These are phyloP conservation scores for Curvularia verruculosa DNA, from an alignment of 2,329 filamentous ascomycete species.

Conservation along the genomic window DNA sequence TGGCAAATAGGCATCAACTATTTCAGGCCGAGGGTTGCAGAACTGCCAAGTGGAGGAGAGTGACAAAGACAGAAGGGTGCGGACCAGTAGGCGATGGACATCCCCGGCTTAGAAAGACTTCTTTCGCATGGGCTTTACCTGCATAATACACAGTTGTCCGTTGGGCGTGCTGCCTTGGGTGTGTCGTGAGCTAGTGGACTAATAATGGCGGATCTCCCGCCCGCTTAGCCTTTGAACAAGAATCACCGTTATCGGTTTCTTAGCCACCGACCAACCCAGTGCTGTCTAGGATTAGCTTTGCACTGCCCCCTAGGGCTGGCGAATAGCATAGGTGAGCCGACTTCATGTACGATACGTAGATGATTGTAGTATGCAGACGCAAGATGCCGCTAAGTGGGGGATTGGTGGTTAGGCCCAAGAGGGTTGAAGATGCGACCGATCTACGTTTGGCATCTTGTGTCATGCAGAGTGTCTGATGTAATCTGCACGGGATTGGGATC, in stretches of 20 bases:
- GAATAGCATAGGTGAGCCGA: background rate
- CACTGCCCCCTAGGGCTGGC: background rate
- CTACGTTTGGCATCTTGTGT: slow-evolving; percentile 15
- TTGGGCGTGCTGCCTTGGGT: slow-evolving; percentile 30
- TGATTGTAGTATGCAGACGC: slow-evolving; percentile 1
- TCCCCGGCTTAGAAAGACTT: slow-evolving; percentile 19
- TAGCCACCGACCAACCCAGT: slow-evolving; percentile 13
- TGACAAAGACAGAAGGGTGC: background rate
- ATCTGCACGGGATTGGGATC: background rate
- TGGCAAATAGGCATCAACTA: slow-evolving; percentile 18
- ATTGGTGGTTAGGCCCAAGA: slow-evolving; percentile 7
- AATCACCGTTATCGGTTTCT: slow-evolving; percentile 6
- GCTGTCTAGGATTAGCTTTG: slow-evolving; percentile 19
- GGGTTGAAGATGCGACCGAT: slow-evolving; percentile 17
- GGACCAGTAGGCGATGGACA: slow-evolving; percentile 16
- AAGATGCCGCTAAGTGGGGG: slow-evolving; percentile 5
- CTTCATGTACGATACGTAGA: background rate
- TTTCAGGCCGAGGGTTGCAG: slow-evolving; percentile 10
- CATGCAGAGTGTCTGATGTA: slow-evolving; percentile 6
- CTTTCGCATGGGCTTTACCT: slow-evolving; percentile 18
- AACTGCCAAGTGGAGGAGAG: slow-evolving; percentile 4
- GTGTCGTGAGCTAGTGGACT: slow-evolving; percentile 31
- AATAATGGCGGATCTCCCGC: slow-evolving; percentile 36
- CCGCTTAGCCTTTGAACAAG: slow-evolving; percentile 10
- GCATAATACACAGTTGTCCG: slow-evolving; percentile 20